Conservation (phyloP, 768 basidiomycete genomes). For the Trametes villosa region DNA sequence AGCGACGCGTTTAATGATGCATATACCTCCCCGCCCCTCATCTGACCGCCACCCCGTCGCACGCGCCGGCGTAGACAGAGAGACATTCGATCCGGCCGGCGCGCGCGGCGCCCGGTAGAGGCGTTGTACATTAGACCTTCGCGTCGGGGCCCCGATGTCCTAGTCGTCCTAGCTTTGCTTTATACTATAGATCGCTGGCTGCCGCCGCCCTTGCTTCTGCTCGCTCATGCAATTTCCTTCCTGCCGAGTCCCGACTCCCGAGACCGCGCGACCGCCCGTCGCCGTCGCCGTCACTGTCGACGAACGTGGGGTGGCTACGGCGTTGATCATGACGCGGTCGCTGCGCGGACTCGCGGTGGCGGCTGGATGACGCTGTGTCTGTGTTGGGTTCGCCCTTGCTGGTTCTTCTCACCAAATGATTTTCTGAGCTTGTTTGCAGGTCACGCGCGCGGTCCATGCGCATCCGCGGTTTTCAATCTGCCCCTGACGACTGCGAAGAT, state of each 20-base stretch:
- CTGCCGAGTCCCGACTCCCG: neutral
- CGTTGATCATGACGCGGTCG: too few species aligned
- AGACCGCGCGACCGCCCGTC: too few species aligned
- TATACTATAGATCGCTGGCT: neutral
- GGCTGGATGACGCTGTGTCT: too few species aligned
- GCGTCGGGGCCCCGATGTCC: conserved; percentile 12
- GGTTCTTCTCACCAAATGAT: too few species aligned
- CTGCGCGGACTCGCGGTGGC: too few species aligned
- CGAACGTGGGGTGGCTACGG: neutral
- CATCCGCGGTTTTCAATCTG: neutral
- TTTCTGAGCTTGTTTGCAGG: neutral
- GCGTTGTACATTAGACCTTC: conserved; percentile 16
- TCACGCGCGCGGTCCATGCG: too few species aligned
- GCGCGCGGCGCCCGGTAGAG: neutral
- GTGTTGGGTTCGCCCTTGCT: too few species aligned
- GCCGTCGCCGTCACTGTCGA: neutral
- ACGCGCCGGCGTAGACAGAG: too few species aligned
- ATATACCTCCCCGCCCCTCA: neutral
- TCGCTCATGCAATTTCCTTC: neutral
- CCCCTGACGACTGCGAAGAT: neutral
- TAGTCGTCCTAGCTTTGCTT: conserved; percentile 3
- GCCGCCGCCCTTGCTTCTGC: neutral
- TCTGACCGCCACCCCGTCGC: neutral
- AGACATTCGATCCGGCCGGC: neutral
- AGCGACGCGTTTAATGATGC: conserved; percentile 22